phyloP scores from a whole-genome alignment of 371 early-diverging fungal species.

The Mucor lusitanicus region DNA sequence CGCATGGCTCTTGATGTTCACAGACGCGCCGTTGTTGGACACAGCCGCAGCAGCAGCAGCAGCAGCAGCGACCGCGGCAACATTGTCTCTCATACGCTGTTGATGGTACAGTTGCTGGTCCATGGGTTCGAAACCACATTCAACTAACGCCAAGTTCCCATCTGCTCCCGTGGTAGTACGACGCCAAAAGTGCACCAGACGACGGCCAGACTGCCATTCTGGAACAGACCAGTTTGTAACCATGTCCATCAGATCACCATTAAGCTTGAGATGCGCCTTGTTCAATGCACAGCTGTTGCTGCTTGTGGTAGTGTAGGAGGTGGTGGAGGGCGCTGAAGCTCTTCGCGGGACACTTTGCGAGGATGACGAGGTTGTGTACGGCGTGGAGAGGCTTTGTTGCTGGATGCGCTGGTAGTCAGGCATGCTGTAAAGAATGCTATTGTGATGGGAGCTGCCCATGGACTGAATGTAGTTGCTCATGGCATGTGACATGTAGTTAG shows the following conservation, averaged over 20 bases:
- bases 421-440: background rate
- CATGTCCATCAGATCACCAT: constrained; percentile 19
- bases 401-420: background rate
- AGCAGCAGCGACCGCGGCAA: constrained; percentile 8
- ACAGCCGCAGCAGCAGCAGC: constrained; percentile 9
- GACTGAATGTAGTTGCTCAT: background rate
- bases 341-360: background rate
- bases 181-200: constrained; percentile 76
- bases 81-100: constrained; percentile 16
- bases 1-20: background rate
- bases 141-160: background rate
- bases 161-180: background rate
- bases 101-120: constrained; percentile 19
- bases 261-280: constrained; percentile 14
- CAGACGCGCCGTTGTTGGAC: background rate
- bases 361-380: background rate
- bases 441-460: background rate
- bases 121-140: constrained; percentile 18
- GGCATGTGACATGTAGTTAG: background rate
- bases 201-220: constrained; percentile 69
- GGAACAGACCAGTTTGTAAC: constrained; percentile 52
- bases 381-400: background rate
- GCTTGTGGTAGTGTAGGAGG: constrained; percentile 4
- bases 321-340: background rate
- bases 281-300: constrained; percentile 16